Percentiles rank a stretch among this genome's conserved stretches.
phyloP scores from a whole-genome alignment of 495 filamentous ascomycete genomes.

The Pyronema omphalodes region DNA sequence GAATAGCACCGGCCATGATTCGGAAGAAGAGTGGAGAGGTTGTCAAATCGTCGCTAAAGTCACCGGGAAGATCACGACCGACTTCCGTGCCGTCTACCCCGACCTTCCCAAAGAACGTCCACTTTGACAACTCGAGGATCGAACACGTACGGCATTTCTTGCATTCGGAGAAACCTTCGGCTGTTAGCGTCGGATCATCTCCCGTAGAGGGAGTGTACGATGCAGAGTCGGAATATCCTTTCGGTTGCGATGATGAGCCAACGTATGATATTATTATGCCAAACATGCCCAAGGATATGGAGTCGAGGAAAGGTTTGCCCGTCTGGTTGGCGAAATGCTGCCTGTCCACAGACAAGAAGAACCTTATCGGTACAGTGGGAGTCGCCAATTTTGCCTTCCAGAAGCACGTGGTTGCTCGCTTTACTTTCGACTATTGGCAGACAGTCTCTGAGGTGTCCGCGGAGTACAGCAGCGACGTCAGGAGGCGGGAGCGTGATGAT shows the following conservation, averaged over 20 bases:
- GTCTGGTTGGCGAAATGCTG: slow-evolving; percentile 68
- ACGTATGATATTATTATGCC: slow-evolving; percentile 76
- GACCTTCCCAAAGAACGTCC: slow-evolving; percentile 68
- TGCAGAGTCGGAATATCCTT: slow-evolving; percentile 72
- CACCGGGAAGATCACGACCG: slow-evolving; percentile 55
- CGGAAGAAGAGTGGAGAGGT: slow-evolving; percentile 97
- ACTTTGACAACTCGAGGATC: slow-evolving; percentile 86
- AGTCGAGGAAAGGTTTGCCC: slow-evolving; percentile 42
- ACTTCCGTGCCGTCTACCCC: slow-evolving; percentile 97
- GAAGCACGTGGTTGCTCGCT: slow-evolving; percentile 71
- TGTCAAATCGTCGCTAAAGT: slow-evolving; percentile 77
- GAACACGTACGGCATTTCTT: slow-evolving; percentile 92
- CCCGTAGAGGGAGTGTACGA: slow-evolving; percentile 65
- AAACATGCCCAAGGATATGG: slow-evolving; percentile 61
- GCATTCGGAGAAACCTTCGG: slow-evolving; percentile 78
- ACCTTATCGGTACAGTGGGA: slow-evolving; percentile 58
- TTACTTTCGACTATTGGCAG: slow-evolving; percentile 96
- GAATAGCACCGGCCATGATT: slow-evolving; percentile 58
- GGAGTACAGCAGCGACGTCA: slow-evolving; percentile 66
- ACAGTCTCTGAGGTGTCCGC: slow-evolving; percentile 86
- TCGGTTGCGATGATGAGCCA: slow-evolving; percentile 40
- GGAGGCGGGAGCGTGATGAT: slow-evolving; percentile 43
- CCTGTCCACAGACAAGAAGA: slow-evolving; percentile 72
- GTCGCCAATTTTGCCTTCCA: slow-evolving; percentile 83
- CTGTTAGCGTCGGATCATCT: slow-evolving; percentile 89